Base-by-base conservation (phyloP, 306 rosid species). In the Vigna unguiculata region DNA sequence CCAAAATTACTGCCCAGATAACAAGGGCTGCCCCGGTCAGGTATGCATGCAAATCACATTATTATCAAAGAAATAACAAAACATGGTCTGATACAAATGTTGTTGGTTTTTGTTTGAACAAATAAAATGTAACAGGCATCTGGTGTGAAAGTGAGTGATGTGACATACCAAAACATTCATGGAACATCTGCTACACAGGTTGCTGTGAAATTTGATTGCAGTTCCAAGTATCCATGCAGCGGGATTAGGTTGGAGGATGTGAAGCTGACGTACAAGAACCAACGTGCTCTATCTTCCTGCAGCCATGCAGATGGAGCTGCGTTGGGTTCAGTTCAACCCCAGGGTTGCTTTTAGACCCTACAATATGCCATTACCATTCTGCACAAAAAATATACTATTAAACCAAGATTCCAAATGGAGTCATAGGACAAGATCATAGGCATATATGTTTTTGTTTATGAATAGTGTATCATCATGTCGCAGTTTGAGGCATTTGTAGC, bases 191-290 rank as follows among this genome's bases (percentile, higher is more conserved):
- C 90, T 1, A 85, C 91, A 2, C 65, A 69, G 2, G 84, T 90
- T 7, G 91, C 88, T 0, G 74, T 90, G 51, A 87, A 72, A 59
- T 82, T 90, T n/a, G 90, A 87, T n/a, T 90, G 94, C 34, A 87
- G 94, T 74, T 81, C 86, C 0, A 59, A 34, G 76, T 45, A 80
- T 21, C 94, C 91, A 43, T 87, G 94, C 78, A 82, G 34, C 0
- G 79, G 80, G 0, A 80, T 90, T 21, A 76, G 8, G 61, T 13
- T 90, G 61, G 64, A 90, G 51, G 82, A 87, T 74, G 87, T 90
- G 25, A 84, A 86, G 9, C 84, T 89, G 13, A 87, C 82, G 4
- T 89, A 69, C 38, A 43, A 69, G 21, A 87, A 84, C 15, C 70
- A 90, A 75, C 79, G 2, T 2, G 89, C 90, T 0, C 38, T 22